A percentile compares a stretch with the other conserved stretches of the same genome.
phyloP scores from a whole-genome alignment of 768 basidiomycete genomes.

The Leccinum olivaceopallidum region DNA sequence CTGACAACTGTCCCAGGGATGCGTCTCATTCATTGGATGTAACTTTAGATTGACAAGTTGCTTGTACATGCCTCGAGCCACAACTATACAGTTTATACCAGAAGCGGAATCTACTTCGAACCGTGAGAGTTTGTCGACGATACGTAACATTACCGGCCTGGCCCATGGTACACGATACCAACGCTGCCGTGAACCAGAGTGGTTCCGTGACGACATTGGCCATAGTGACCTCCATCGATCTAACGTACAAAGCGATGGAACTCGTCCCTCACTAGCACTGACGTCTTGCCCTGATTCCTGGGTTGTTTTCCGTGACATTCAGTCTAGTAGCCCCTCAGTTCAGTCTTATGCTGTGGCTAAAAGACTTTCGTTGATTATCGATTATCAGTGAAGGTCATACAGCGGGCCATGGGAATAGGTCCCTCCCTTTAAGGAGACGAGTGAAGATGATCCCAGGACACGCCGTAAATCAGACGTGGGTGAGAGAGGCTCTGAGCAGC shows the following conservation, averaged over 20 bases:
- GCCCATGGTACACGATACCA: neutral
- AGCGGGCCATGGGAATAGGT: constrained; percentile 15
- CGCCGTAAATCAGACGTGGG: constrained; percentile 13
- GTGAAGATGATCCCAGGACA: constrained; percentile 9
- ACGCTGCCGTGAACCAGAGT: neutral
- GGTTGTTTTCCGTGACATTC: constrained; percentile 10
- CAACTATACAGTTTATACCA: too few relatives aligned
- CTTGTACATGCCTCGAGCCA: too few relatives aligned
- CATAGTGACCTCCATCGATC: constrained; percentile 2
- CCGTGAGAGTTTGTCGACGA: too few relatives aligned
- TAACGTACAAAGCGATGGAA: too few relatives aligned
- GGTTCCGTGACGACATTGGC: neutral
- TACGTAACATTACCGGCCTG: too few relatives aligned
- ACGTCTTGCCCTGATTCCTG: constrained; percentile 19
- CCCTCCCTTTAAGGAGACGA: constrained; percentile 5
- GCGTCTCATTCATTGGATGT: neutral
- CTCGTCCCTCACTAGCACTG: neutral
- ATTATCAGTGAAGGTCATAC: neutral
- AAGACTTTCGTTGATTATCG: neutral
- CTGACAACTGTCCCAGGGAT: neutral
- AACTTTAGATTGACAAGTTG: neutral
- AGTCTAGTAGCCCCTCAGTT: constrained; percentile 11
- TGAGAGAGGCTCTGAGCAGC: constrained; percentile 2
- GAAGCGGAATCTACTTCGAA: too few relatives aligned
- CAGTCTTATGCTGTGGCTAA: neutral